Base-by-base conservation (phyloP, 352 stramenopile genomes). In the Pythium monospermum region DNA sequence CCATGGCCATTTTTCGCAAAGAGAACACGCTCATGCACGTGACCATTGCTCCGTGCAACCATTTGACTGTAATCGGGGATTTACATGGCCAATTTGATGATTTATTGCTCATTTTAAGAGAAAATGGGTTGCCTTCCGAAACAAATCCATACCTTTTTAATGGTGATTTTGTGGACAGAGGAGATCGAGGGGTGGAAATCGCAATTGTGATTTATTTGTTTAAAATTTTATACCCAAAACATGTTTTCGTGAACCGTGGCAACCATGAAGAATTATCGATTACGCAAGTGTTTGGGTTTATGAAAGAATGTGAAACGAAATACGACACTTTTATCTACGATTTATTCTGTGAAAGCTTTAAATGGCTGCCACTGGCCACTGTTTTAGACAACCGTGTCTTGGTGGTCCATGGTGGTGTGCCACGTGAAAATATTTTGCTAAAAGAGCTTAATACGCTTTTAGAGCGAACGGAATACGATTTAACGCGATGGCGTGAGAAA, bases 231-330 rank as follows among this genome's bases (percentile, higher is more conserved):
- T 89, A 88, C 48, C 81, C 83, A 25, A 46, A 71, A 7, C 67
- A 83, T 44, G 83, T 94, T 22, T 59, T 83, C 40, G 55, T 93
- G 59, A 91, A 93, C 59, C 75, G 82, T 41, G 85, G 85, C 8
- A 96, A 96, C 64, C 85, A 95, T 62, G 83, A 94, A 63, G 82
- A 94, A 50, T 73, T 71, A 40, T 89, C 74, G 32, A 91, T 94
- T 51, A 94, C 80, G 16, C 73, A 91, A 61, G 76, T 91, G 15
- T 91, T 94, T 63, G 83, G 83, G 3, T 94, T 94, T 51, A 88
- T 90, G 80, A 90, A 86, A 55, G 82, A 93, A 64, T 86, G 73
- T 57, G 72, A 87, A 51, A 59, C 76, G 51, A 93, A 93, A 64
- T 93, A 93, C 64, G 82, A 93, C 59, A 50, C 59, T 25, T 82